phyloP scores from a whole-genome alignment of 106 monocot species.

The Dioscorea dumetorum region DNA sequence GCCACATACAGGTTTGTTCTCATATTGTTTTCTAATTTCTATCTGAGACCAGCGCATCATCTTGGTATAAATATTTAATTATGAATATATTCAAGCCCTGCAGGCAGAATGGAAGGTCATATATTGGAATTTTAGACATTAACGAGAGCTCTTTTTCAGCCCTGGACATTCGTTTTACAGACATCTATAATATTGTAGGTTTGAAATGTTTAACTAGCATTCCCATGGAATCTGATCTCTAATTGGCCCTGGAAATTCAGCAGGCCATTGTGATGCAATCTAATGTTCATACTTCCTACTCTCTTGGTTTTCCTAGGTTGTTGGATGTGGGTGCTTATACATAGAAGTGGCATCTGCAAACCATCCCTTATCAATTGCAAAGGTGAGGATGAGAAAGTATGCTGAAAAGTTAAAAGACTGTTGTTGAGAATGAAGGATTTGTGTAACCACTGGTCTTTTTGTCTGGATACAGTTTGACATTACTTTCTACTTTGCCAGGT shows the following conservation, averaged over 20 bases:
- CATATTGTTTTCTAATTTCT: too few relatives aligned
- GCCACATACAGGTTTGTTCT: conserved; percentile 74
- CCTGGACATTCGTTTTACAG: conserved; percentile 70
- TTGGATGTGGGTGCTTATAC: conserved; percentile 45
- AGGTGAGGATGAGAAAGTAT: conserved; percentile 31
- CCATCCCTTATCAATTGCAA: conserved; percentile 71
- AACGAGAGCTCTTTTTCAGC: conserved; percentile 40
- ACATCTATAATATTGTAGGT: conserved; percentile 64
- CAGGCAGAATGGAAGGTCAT: conserved; percentile 82
- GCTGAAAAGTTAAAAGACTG: background rate
- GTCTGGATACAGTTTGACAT: conserved; percentile 1
- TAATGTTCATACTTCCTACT: background rate
- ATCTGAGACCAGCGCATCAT: too few relatives aligned
- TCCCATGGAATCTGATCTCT: too few relatives aligned
- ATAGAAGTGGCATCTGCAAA: conserved; percentile 79
- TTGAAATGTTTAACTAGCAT: too few relatives aligned
- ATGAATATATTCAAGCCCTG: conserved; percentile 2
- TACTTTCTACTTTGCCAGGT: conserved; percentile 34
- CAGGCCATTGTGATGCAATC: too few relatives aligned
- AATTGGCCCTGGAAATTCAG: too few relatives aligned
- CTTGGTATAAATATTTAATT: too few relatives aligned
- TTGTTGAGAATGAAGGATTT: conserved; percentile 1
- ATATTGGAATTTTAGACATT: conserved; percentile 69
- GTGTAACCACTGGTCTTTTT: background rate
- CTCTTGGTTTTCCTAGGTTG: conserved; percentile 33